Evolutionary conservation across 306 rosid genomes (phyloP), one percentile per base, ranked within the genome.

Genomic region (Spatholobus suberectus): DNA sequence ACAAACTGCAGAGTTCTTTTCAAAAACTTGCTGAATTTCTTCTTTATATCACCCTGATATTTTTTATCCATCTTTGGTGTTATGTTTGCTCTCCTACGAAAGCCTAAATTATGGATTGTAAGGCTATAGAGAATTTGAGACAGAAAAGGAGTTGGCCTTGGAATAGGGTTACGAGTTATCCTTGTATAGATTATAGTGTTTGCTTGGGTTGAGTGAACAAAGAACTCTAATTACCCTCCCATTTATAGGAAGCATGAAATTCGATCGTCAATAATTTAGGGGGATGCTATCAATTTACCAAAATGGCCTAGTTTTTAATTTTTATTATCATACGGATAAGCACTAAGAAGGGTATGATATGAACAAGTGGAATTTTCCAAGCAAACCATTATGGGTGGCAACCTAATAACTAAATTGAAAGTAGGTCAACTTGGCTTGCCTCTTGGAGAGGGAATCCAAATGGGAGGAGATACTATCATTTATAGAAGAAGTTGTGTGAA

Each of bases 171-270:
- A 57, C 32, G 11, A 0, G n/a, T 13, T 58, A 12, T 8, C 7
- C 67, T 59, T 21, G 62, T 55, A 10, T 55, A 23, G 29, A 57
- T 21, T 57, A 37, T 37, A 23, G 61, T 18, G 23, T 21, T 57
- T 57, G 49, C 3, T 76, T 87, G 57, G n/a, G 80, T 20, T 37
- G 24, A 47, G 75, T 69, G 65, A 61, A 44, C 13, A 23, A 55
- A 57, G 29, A 72, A 58, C 27, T 68, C 59, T 46, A 46, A 75
- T 70, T 23, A 29, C 35, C 24, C 27, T 24, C 8, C 77, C 41
- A 87, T 75, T 85, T 89, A 89, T 87, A 81, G 37, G 24, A 74
- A 49, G 18, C 67, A 27, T 18, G 8, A 62, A 76, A 3, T 57
- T 37, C 23, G 67, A 52, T 18, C 57, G 34, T 11, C 46, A 20